Conservation (phyloP, 345 rosid species). For the Litchi chinensis region DNA sequence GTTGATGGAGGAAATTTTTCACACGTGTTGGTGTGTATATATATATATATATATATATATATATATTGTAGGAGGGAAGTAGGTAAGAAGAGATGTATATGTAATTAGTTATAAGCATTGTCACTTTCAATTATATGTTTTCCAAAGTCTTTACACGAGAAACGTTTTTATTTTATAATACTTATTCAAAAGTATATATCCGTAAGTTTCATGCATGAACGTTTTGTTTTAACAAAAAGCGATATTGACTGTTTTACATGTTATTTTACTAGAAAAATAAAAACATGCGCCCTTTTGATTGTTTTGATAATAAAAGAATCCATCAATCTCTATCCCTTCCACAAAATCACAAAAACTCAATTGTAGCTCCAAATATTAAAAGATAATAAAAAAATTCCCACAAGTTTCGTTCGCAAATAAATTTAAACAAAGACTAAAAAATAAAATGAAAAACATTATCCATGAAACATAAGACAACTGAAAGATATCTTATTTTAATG, state of each 20-base stretch:
- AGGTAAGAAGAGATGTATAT: too few relatives aligned
- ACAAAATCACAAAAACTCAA: neutral
- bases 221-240: neutral
- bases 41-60: too few relatives aligned
- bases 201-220: neutral
- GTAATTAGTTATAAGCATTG: neutral
- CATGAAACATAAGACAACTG: neutral
- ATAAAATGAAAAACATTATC: neutral
- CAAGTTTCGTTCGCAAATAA: neutral
- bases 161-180: neutral
- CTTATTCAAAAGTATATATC: neutral
- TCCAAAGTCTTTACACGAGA: neutral
- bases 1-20: too few relatives aligned
- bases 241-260: neutral
- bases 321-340: neutral
- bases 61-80: too few relatives aligned
- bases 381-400: neutral
- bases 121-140: neutral
- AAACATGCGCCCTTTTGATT: neutral
- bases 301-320: neutral
- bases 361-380: neutral
- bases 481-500: conserved; percentile 5
- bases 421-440: neutral
- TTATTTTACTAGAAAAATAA: neutral
- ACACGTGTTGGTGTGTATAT: too few relatives aligned